Percentiles rank a stretch among this genome's conserved stretches.
Evolutionary conservation across 805 yeast genomes (phyloP).

Genomic region (Brettanomyces anomalus): DNA sequence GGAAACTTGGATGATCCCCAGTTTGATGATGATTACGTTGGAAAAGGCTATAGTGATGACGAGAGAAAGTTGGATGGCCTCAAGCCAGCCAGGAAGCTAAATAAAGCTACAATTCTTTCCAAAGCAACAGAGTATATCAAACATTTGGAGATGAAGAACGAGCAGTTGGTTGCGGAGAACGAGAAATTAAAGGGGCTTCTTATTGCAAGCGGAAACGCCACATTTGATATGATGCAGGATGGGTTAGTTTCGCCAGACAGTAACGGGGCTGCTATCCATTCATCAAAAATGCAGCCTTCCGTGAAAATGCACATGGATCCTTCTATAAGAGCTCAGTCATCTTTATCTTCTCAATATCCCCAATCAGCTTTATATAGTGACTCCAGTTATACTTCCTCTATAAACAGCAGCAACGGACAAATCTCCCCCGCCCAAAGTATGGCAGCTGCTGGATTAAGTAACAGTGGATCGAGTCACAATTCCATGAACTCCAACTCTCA

Average conservation of each 20-base stretch:
- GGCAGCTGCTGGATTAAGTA: conserved; percentile 3
- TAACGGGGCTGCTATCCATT: too few relatives aligned
- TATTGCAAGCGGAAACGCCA: conserved; percentile 7
- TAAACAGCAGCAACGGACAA: conserved; percentile 5
- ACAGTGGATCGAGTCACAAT: conserved; percentile 4
- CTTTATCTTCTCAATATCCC: conserved; percentile 4
- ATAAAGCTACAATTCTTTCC: conserved; percentile 67
- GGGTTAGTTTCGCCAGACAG: background rate
- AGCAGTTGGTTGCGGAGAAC: conserved; percentile 39
- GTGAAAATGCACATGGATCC: conserved; percentile 5
- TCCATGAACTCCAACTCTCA: conserved; percentile 8
- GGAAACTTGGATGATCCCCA: conserved; percentile 29
- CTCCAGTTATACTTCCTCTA: conserved; percentile 4
- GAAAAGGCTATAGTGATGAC: conserved; percentile 50
- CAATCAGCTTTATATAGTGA: conserved; percentile 2
- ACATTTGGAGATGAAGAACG: conserved; percentile 60
- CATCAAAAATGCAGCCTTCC: background rate
- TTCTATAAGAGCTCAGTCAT: conserved; percentile 12
- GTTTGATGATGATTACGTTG: conserved; percentile 36
- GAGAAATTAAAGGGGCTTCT: conserved; percentile 23
- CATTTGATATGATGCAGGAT: conserved; percentile 3
- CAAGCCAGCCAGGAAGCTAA: conserved; percentile 66
- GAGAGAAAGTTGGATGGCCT: conserved; percentile 56
- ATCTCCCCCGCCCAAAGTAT: conserved; percentile 3
- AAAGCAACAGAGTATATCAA: conserved; percentile 74